Base-by-base conservation (phyloP, 108 stramenopile species). In the Skeletonema grethae region DNA sequence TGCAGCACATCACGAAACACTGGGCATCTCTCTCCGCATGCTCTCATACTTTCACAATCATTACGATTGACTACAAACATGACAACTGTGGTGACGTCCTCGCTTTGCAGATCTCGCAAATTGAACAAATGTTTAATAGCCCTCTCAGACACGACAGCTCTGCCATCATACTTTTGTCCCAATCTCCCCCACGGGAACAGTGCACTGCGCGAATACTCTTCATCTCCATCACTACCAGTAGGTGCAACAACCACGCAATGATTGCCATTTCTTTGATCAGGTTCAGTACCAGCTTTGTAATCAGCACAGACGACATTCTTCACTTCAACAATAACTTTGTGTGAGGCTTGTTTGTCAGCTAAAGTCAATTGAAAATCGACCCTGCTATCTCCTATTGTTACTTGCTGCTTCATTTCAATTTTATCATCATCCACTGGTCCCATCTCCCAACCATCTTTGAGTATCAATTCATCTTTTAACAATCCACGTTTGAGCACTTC, bases 261-360 rank as follows among this genome's bases (percentile, higher is more conserved):
- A 48, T 73, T 73, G 12, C 28, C 20, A 18, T 66, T 61, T 29
- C 28, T 53, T 62, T 62, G 67, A 7, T 28, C 24, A 12, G 81
- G 81, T 48, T 76, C 81, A 8, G 69, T 71, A 0, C 70, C 70
- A n/a, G 58, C 15, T 28, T 57, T 18, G 36, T 82, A 82, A 18
- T 82, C 81, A 8, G 74, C 74, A 55, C 81, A 82, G 2, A 82
- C 81, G 0, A 82, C 74, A 72, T 82, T 82, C 60, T 82, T 82
- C 15, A 82, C 81, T 68, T 82, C 81, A 30, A 77, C 58, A 35
- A 82, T 50, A 31, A 70, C 69, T 57, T 65, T 43, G 35, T 70
- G 67, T 34, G 57, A 16, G 11, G 36, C 24, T 15, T 30, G 36
- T 11, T 73, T 32, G 29, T 72, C 29, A 0, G 57, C 11, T 18